Conservation (phyloP, 2,329 filamentous ascomycete species). For the Pyricularia grisea region DNA sequence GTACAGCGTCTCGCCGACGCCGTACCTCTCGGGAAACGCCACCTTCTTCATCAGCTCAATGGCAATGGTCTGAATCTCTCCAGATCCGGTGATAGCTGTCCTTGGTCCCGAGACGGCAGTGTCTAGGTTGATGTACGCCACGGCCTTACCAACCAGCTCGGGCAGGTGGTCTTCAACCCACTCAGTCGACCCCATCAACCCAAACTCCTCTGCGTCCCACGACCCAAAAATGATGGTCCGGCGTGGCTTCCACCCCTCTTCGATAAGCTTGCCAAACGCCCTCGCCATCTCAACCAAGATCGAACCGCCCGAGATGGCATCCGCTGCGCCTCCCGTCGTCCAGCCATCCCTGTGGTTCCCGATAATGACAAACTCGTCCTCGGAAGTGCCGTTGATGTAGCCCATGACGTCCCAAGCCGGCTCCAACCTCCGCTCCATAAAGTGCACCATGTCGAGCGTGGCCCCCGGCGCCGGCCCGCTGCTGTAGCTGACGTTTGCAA, state of each 20-base stretch:
- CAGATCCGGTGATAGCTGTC: background rate
- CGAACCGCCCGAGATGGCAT: slow-evolving; percentile 69
- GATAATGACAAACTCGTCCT: slow-evolving; percentile 66
- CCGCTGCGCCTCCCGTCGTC: slow-evolving; percentile 56
- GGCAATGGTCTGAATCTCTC: slow-evolving; percentile 44
- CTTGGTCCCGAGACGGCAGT: slow-evolving; percentile 38
- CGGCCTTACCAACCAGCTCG: slow-evolving; percentile 61
- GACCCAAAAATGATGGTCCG: slow-evolving; percentile 37
- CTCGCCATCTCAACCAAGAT: slow-evolving; percentile 67
- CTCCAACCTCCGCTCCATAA: slow-evolving; percentile 59
- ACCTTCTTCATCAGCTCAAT: slow-evolving; percentile 52
- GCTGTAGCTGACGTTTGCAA: slow-evolving; percentile 29
- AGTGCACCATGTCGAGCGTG: slow-evolving; percentile 53
- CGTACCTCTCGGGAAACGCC: slow-evolving; percentile 48
- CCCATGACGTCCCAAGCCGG: slow-evolving; percentile 74
- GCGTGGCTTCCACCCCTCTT: slow-evolving; percentile 69
- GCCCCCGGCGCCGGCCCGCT: slow-evolving; percentile 41
- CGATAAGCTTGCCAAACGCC: slow-evolving; percentile 59
- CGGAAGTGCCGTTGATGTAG: slow-evolving; percentile 66
- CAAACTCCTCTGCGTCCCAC: slow-evolving; percentile 71
- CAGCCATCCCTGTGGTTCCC: slow-evolving; percentile 79
- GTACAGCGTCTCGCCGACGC: slow-evolving; percentile 26
- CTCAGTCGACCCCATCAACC: slow-evolving; percentile 70
- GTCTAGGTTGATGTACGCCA: slow-evolving; percentile 64
- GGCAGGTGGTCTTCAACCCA: slow-evolving; percentile 78